Evolutionary conservation across 1,284 basidiomycete genomes (phyloP).

Genomic region (Cryptococcus depauperatus): DNA sequence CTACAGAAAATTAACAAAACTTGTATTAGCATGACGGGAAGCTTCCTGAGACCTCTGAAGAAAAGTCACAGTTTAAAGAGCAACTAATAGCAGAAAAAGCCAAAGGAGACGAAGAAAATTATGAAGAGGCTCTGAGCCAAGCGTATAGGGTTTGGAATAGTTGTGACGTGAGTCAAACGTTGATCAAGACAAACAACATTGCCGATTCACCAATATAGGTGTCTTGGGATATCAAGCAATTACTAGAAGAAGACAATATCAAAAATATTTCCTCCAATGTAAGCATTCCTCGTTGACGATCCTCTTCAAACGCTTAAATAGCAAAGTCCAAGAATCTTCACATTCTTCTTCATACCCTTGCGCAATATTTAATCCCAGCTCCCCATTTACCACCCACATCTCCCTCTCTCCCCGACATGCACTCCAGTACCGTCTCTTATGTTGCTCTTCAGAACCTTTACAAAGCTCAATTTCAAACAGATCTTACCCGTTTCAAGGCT

Average conservation of each 20-base stretch:
- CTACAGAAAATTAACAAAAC: neutral
- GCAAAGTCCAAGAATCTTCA: slow-evolving; percentile 62
- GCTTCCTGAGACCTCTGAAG: slow-evolving; percentile 49
- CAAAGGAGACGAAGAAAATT: slow-evolving; percentile 88
- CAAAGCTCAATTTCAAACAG: slow-evolving; percentile 34
- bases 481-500: slow-evolving; percentile 32
- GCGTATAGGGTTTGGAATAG: slow-evolving; percentile 65
- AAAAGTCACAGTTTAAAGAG: slow-evolving; percentile 73
- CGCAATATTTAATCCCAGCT: slow-evolving; percentile 48
- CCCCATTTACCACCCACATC: slow-evolving; percentile 53
- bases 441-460: slow-evolving; percentile 44
- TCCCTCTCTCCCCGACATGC: slow-evolving; percentile 87
- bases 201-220: slow-evolving; percentile 43
- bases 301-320: neutral
- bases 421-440: slow-evolving; percentile 76
- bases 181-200: neutral
- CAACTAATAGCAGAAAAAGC: slow-evolving; percentile 31
- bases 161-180: slow-evolving; percentile 49
- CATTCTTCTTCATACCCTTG: slow-evolving; percentile 73
- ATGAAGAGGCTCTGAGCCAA: slow-evolving; percentile 81
- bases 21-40: slow-evolving; percentile 23
- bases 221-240: slow-evolving; percentile 56
- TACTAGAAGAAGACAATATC: slow-evolving; percentile 60
- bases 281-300: slow-evolving; percentile 14
- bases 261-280: slow-evolving; percentile 42